Evolutionary conservation across 2,329 filamentous ascomycete species (phyloP).

Genomic region (Venturia pyrina): DNA sequence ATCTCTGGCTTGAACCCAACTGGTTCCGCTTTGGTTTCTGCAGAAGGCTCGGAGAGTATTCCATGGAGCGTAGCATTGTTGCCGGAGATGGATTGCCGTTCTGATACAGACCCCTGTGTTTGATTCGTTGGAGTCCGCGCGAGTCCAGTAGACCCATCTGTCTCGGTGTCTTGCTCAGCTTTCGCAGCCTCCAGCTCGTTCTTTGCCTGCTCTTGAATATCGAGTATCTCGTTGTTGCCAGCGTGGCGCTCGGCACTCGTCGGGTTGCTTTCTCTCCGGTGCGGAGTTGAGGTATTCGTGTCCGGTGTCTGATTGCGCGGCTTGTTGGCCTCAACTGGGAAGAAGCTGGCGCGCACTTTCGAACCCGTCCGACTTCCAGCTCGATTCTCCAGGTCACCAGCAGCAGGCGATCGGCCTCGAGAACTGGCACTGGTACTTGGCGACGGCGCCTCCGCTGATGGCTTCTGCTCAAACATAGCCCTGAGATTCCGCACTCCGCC

Average conservation of each 20-base stretch:
- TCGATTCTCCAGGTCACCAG: neutral
- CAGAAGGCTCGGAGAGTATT: neutral
- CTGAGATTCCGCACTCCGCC: constrained; percentile 12
- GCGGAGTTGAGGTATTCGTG: neutral
- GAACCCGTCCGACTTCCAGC: constrained; percentile 10
- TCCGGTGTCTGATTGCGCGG: constrained; percentile 3
- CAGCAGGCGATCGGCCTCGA: constrained; percentile 11
- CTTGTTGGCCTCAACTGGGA: constrained; percentile 11
- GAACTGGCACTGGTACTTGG: neutral
- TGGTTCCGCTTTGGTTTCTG: neutral
- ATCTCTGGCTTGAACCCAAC: neutral
- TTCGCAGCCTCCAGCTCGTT: neutral
- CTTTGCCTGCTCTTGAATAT: neutral
- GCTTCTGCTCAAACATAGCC: constrained; percentile 12
- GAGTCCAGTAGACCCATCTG: neutral
- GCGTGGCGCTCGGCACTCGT: constrained; percentile 1
- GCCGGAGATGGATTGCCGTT: neutral
- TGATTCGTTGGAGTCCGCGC: neutral
- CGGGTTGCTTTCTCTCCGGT: constrained; percentile 2
- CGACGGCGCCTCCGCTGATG: neutral
- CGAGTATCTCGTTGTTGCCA: neutral
- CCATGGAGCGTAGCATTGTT: neutral
- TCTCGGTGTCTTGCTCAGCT: neutral
- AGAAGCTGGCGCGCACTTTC: constrained; percentile 13
- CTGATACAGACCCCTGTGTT: neutral